Conservation (phyloP, 768 basidiomycete genomes). For the Crassisporium funariophilum region DNA sequence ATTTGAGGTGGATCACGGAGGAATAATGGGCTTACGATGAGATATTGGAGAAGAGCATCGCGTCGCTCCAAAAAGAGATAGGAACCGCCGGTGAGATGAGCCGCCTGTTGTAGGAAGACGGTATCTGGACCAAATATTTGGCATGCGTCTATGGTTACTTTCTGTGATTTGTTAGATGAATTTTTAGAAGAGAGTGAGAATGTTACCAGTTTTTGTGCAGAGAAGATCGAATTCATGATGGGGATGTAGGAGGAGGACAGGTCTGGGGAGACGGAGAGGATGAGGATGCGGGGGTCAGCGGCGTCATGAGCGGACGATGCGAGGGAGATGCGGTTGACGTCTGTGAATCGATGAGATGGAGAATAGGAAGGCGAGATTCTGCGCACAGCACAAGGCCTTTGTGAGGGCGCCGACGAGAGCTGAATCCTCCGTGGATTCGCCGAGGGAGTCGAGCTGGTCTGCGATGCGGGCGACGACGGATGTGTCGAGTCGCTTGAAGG, state of each 20-base stretch:
- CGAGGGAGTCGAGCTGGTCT: constrained; percentile 59
- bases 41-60: constrained; percentile 89
- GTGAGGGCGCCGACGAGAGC: constrained; percentile 88
- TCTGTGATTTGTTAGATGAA: constrained; percentile 48
- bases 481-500: constrained; percentile 78
- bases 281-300: constrained; percentile 46
- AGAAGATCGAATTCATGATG: constrained; percentile 99
- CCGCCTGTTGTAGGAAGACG: constrained; percentile 96
- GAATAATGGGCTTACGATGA: constrained; percentile 54
- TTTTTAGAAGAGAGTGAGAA: constrained; percentile 6
- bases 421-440: constrained; percentile 41
- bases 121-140: constrained; percentile 88
- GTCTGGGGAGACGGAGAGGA: constrained; percentile 93
- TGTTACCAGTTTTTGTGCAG: constrained; percentile 92
- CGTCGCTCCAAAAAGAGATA: constrained; percentile 84
- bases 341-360: constrained; percentile 21
- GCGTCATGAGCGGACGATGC: constrained; percentile 29
- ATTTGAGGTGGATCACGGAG: constrained; percentile 3
- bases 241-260: constrained; percentile 91
- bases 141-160: constrained; percentile 95
- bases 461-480: constrained; percentile 62
- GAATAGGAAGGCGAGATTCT: constrained; percentile 16
- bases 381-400: constrained; percentile 88
- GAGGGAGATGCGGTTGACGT: constrained; percentile 41
- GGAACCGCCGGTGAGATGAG: constrained; percentile 92